Evolutionary conservation across 2,329 filamentous ascomycete species (phyloP), one percentile per base, ranked within the genome.

Genomic region (Erysiphe pulchra): DNA sequence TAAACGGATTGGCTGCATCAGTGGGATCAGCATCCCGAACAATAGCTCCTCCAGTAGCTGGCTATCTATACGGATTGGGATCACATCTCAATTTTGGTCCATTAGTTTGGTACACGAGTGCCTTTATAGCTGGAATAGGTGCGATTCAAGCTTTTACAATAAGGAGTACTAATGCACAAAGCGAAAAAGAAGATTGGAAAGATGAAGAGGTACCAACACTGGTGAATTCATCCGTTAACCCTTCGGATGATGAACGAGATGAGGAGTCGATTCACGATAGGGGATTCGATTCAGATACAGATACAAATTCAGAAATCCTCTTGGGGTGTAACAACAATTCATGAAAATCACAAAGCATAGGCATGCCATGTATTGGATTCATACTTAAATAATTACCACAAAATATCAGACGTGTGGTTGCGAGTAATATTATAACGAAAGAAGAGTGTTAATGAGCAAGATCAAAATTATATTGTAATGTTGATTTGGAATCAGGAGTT

Each of bases 1-100:
- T 80, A 52, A 80, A 80, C 49, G 75, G 75, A 4, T 59, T 79
- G 39, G 73, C 75, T 18, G 75, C 75, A 44, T 76, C 72, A 47
- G 74, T 72, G 2, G 73, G 73, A 24, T 75, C 74, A 7, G 73
- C 71, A 7, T 80, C 73, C 53, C 67, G 77, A 47, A 82, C 80
- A 59, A 61, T 79, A 11, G 74, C 76, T 0, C 76, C 76, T 6
- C 75, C 75, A 0, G 57, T 79, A 14, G 70, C 73, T 2, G 75
- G 75, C 2, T 75, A 69, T 50, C 59, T 79, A 2, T 80, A 78
- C 57, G 66, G 70, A 0, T 55, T 71, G n/a, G 73, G 74, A 18
- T 69, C 66, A 51, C 67, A 63, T 50, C 63, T 71, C 41, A 65
- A 73, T 53, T 76, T 69, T 56, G 73, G 73, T 1, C 71, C 68